A percentile compares a stretch with the other conserved stretches of the same genome.
Evolutionary conservation across 306 rosid species (phyloP).

Genomic region (Bauhinia variegata): DNA sequence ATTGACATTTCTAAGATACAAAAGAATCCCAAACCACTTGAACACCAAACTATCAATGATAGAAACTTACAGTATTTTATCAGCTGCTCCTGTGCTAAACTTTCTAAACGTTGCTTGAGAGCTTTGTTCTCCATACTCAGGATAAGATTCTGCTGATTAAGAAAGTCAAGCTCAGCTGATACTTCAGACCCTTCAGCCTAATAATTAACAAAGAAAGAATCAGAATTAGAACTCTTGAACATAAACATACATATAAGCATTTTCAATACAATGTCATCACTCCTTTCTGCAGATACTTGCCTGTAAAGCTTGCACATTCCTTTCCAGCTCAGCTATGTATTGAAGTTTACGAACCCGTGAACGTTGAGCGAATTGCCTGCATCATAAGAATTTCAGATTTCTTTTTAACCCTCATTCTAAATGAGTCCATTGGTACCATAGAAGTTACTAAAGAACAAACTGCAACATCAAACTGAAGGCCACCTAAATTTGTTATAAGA

Average conservation of each 20-base stretch:
- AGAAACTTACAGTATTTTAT: constrained; percentile 85
- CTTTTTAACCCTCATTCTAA: background rate
- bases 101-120: constrained; percentile 94
- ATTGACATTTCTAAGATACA: background rate
- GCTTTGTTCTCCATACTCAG: constrained; percentile 97
- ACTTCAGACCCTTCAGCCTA: constrained; percentile 95
- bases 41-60: constrained; percentile 21
- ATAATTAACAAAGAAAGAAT: constrained; percentile 38
- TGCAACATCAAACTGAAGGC: background rate
- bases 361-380: constrained; percentile 99
- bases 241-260: constrained; percentile 6
- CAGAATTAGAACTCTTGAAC: constrained; percentile 29
- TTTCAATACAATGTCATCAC: constrained; percentile 8
- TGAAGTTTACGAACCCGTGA: constrained; percentile 98
- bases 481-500: background rate
- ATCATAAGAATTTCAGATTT: constrained; percentile 40
- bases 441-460: constrained; percentile 7
- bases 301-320: constrained; percentile 94
- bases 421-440: constrained; percentile 9
- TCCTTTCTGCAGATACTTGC: constrained; percentile 54
- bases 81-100: constrained; percentile 88
- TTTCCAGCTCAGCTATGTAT: constrained; percentile 97
- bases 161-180: constrained; percentile 93
- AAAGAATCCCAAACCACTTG: constrained; percentile 13
- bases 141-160: constrained; percentile 90